These are phyloP conservation scores for Tetrahymena malaccensis DNA, from an alignment of 73 alveolate species.

Conservation along the genomic window DNA sequence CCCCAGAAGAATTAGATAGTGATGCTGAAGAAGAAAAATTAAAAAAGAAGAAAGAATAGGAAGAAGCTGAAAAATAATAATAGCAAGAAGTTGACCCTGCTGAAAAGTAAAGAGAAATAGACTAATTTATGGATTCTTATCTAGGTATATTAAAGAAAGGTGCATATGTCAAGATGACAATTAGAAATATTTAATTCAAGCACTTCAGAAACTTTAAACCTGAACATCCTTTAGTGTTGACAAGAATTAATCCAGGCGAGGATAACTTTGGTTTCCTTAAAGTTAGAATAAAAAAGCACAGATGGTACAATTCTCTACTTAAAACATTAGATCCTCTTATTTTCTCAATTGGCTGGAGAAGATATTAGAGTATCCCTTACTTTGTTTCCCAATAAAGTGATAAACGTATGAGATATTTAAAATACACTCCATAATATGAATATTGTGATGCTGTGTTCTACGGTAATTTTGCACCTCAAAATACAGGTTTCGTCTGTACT, in stretches of 20 bases:
- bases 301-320: slow-evolving; percentile 96
- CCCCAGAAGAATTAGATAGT: slow-evolving; percentile 50
- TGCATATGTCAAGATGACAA: slow-evolving; percentile 80
- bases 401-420: slow-evolving; percentile 81
- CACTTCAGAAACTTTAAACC: not conserved
- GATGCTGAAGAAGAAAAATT: slow-evolving; percentile 47
- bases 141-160: slow-evolving; percentile 72
- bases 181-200: slow-evolving; percentile 54
- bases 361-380: slow-evolving; percentile 95
- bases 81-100: slow-evolving; percentile 21
- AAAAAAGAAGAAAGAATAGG: slow-evolving; percentile 7
- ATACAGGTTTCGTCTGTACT: slow-evolving; percentile 39
- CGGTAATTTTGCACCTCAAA: slow-evolving; percentile 67
- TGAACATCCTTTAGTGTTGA: slow-evolving; percentile 24
- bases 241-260: slow-evolving; percentile 52
- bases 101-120: slow-evolving; percentile 6
- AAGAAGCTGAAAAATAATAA: slow-evolving; percentile 41
- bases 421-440: slow-evolving; percentile 98
- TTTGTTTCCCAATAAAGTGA: slow-evolving; percentile 73
- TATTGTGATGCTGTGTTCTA: slow-evolving; percentile 91
- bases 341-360: slow-evolving; percentile 98
- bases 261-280: slow-evolving; percentile 72
- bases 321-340: slow-evolving; percentile 96
- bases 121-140: slow-evolving; percentile 1
- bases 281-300: slow-evolving; percentile 88